Evolutionary conservation across 2,329 filamentous ascomycete genomes (phyloP), one percentile per base, ranked within the genome.

Genomic region (Albophoma yamanashiensis): DNA sequence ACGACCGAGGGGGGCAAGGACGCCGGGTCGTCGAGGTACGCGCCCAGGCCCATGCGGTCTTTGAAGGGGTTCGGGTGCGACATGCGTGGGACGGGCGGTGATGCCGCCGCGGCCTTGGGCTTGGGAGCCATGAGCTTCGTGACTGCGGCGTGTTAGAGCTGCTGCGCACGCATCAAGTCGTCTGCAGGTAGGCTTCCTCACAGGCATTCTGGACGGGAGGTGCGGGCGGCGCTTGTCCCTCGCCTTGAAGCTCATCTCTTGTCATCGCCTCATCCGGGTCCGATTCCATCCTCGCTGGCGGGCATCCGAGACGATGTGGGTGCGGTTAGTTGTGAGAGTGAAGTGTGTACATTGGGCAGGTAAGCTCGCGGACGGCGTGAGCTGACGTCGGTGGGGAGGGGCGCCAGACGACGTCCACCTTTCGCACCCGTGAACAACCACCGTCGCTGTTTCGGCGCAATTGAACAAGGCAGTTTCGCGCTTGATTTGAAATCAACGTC

Each of bases 21-120:
- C 55, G 82, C 77, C 0, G 91, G 90, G 45, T 82, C 73, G 20
- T 75, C 69, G 56, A 90, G 85, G 71, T 94, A 94, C 34, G 78
- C 76, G 42, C 84, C 85, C 0, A 94, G 79, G 0, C 80, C 87
- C 67, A 88, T 80, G 57, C 87, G 81, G 59, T 78, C 74, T 20
- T 75, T 76, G 69, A 80, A 80, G 36, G 69, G 70, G 60, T 69
- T 70, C 27, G 67, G 61, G 38, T 65, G 62, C 60, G 63, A 63
- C 6, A 61, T 59, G 38, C 58, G 64, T 15, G 63, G 63, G 17
- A 62, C 56, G 62, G 64, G n/a, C 12, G 45, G 60, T 59, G 56
- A 22, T 57, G 58, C 45, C 56, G 63, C 47, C 31, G 63, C 62
- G 63, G 55, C 75, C 70, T 72, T 73, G 55, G 69, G 70, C 61